Conservation (phyloP, 352 stramenopile genomes). For the Phytophthora boehmeriae region DNA sequence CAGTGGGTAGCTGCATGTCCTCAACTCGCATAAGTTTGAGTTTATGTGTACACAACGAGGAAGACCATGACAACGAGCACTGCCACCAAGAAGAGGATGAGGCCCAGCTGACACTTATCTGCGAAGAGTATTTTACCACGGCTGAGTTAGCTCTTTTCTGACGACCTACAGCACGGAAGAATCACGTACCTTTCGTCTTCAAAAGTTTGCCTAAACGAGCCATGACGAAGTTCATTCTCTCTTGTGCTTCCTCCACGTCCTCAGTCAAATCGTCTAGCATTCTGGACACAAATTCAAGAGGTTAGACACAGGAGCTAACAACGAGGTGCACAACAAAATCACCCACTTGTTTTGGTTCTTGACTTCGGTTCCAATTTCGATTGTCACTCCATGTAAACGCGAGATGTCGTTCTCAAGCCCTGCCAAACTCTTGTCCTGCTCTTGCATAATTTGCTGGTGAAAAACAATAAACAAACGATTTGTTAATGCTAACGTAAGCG, state of each 20-base stretch:
- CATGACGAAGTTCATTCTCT: conserved; percentile 89
- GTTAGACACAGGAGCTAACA: not conserved
- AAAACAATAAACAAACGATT: conserved; percentile 6
- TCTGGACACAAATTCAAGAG: conserved; percentile 27
- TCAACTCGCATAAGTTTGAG: conserved; percentile 1
- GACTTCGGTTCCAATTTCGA: conserved; percentile 77
- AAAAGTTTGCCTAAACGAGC: conserved; percentile 72
- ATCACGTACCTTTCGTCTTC: conserved; percentile 75
- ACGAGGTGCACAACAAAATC: not conserved
- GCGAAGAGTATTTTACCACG: conserved; percentile 7
- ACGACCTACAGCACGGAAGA: not conserved
- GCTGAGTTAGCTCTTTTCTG: not conserved
- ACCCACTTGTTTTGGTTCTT: conserved; percentile 78
- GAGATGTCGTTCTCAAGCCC: conserved; percentile 60
- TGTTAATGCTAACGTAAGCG: not conserved
- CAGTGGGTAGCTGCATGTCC: not conserved
- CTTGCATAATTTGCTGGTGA: conserved; percentile 64
- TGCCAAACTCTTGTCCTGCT: conserved; percentile 71
- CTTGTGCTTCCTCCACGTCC: conserved; percentile 75
- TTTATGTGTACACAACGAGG: conserved; percentile 85
- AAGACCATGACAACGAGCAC: conserved; percentile 81
- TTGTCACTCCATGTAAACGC: conserved; percentile 64
- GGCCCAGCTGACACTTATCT: conserved; percentile 82
- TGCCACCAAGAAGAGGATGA: conserved; percentile 73
- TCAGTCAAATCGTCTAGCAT: conserved; percentile 80